Percentiles rank a stretch among this genome's conserved stretches.
Evolutionary conservation across 257 asterid genomes (phyloP).

Genomic region (Solanum clarkiae): DNA sequence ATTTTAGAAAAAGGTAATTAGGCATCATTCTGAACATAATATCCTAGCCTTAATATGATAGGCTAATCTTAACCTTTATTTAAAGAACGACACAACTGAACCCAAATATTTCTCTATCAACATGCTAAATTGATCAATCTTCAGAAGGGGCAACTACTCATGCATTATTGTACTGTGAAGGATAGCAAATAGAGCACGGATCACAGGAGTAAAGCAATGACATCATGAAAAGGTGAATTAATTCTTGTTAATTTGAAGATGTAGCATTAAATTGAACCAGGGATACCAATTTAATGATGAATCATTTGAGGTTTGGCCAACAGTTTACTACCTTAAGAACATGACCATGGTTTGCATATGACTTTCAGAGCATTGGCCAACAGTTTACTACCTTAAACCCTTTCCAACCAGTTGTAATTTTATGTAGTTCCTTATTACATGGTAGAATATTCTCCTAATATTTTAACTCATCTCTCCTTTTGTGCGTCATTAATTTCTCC

Average conservation of each 20-base stretch:
- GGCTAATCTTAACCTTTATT: neutral
- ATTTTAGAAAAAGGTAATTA: neutral
- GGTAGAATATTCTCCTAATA: neutral
- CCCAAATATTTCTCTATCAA: neutral
- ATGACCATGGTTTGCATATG: neutral
- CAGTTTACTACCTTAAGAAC: too few species aligned
- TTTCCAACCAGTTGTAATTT: neutral
- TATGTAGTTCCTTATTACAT: neutral
- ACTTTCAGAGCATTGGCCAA: neutral
- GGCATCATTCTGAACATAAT: neutral
- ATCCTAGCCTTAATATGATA: neutral
- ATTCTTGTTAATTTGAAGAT: neutral
- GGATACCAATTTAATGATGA: neutral
- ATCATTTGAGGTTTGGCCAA: too few species aligned
- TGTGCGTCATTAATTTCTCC: neutral
- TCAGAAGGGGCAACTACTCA: neutral
- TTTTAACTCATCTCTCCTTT: neutral
- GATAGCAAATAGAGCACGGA: neutral
- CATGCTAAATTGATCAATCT: neutral
- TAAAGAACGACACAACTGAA: neutral
- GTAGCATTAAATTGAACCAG: neutral
- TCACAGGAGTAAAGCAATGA: neutral
- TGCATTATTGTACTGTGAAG: neutral
- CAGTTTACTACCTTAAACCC: neutral
- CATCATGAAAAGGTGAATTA: neutral